These are phyloP conservation scores for Pythium volutum DNA, from an alignment of 352 stramenopile species.

Conservation along the genomic window DNA sequence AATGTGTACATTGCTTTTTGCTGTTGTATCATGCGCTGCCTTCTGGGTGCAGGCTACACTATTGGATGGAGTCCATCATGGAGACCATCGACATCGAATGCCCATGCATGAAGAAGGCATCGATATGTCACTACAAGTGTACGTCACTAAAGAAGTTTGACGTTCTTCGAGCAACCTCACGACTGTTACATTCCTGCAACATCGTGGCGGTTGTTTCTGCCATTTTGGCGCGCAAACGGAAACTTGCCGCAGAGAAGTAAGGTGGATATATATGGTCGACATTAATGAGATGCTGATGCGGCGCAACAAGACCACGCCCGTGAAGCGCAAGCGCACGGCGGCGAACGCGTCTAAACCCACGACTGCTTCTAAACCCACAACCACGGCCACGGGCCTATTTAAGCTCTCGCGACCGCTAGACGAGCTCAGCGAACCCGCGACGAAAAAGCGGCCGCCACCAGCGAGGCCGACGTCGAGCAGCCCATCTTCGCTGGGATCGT, in stretches of 20 bases:
- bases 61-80: background rate
- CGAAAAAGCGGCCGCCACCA: background rate
- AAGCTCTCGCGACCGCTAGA: slow-evolving; percentile 22
- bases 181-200: background rate
- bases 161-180: background rate
- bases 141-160: slow-evolving; percentile 16
- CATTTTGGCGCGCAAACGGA: slow-evolving; percentile 15
- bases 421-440: background rate
- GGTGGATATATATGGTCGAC: slow-evolving; percentile 12
- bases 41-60: background rate
- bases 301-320: slow-evolving; percentile 27
- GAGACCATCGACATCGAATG: background rate
- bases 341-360: background rate
- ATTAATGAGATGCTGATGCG: slow-evolving; percentile 51
- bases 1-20: background rate
- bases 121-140: slow-evolving; percentile 6
- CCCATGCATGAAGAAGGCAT: background rate
- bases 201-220: background rate
- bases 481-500: background rate
- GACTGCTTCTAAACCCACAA: background rate
- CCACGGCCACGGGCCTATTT: slow-evolving; percentile 19
- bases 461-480: background rate
- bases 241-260: slow-evolving; percentile 3
- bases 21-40: background rate
- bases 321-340: slow-evolving; percentile 37